Conservation (phyloP, 164 flowering plant genomes). For the Houttuynia cordata region DNA sequence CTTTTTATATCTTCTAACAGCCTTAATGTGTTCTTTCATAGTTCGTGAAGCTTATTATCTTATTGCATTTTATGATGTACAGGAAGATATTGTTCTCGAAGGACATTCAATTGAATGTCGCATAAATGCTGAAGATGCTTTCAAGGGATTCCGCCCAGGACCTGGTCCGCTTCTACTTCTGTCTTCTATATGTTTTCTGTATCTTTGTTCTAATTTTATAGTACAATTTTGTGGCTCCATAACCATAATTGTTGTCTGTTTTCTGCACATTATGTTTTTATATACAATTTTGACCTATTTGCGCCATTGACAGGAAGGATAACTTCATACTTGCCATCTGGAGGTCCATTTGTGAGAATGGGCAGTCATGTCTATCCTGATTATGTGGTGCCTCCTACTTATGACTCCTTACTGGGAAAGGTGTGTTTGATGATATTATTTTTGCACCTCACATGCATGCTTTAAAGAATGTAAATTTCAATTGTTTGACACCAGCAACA, state of each 20-base stretch:
- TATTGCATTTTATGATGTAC: conserved; percentile 5
- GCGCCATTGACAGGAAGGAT: conserved; percentile 59
- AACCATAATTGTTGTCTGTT: too few relatives aligned
- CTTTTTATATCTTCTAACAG: not conserved
- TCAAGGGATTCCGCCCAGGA: conserved; percentile 89
- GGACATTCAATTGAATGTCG: conserved; percentile 99
- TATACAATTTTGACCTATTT: too few relatives aligned
- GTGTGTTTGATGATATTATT: conserved; percentile 20
- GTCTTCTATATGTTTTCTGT: too few relatives aligned
- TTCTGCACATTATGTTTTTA: too few relatives aligned
- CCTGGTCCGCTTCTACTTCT: conserved; percentile 71
- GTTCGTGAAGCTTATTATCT: not conserved
- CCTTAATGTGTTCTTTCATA: not conserved
- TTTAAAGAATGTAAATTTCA: too few relatives aligned
- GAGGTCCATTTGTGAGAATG: conserved; percentile 98
- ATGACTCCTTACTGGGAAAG: conserved; percentile 95
- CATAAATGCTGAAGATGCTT: conserved; percentile 97
- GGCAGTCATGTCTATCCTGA: conserved; percentile 95
- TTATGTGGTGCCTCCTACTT: conserved; percentile 97
- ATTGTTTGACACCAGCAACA: too few relatives aligned
- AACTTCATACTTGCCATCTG: conserved; percentile 86
- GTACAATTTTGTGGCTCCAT: not conserved
- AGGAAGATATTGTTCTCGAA: conserved; percentile 94
- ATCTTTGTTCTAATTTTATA: not conserved
- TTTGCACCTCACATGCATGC: too few relatives aligned